Evolutionary conservation across 2,329 filamentous ascomycete species (phyloP).

Genomic region (Trichoderma breve): DNA sequence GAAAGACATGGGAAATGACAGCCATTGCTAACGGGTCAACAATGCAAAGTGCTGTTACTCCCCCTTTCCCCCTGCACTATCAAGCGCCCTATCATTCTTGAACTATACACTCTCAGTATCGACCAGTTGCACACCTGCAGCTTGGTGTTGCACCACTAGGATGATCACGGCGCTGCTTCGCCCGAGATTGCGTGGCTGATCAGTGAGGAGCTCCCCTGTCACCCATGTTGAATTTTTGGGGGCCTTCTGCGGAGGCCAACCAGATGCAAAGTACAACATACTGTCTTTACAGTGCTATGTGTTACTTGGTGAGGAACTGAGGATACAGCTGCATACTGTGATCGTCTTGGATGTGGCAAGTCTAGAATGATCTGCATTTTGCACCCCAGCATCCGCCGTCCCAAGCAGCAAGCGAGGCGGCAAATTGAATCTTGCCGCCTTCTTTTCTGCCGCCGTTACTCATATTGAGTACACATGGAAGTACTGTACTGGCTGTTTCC

Average conservation of each 20-base stretch:
- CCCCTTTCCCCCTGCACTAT: not conserved
- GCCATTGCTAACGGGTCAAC: not conserved
- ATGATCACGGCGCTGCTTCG: not conserved
- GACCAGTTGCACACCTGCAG: not conserved
- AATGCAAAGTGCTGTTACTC: not conserved
- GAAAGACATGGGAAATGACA: not conserved
- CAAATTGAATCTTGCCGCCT: not conserved
- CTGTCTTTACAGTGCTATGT: not conserved
- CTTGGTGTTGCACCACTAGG: not conserved
- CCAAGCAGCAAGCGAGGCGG: not conserved
- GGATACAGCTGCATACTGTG: not conserved
- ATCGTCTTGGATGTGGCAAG: not conserved
- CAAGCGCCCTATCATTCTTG: not conserved
- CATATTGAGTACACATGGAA: not conserved
- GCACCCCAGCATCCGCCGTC: not conserved
- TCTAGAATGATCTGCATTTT: not conserved
- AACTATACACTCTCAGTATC: not conserved
- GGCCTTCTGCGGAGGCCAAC: not conserved
- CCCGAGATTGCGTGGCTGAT: constrained; percentile 8
- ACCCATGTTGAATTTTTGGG: not conserved
- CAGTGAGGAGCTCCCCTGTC: not conserved
- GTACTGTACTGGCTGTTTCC: not conserved
- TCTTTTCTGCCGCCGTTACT: not conserved
- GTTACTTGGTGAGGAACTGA: not conserved
- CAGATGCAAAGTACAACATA: not conserved